A percentile compares a stretch with the other conserved stretches of the same genome.
Evolutionary conservation across 2,329 filamentous ascomycete genomes (phyloP).

Genomic region (Trichoderma guizhouense): DNA sequence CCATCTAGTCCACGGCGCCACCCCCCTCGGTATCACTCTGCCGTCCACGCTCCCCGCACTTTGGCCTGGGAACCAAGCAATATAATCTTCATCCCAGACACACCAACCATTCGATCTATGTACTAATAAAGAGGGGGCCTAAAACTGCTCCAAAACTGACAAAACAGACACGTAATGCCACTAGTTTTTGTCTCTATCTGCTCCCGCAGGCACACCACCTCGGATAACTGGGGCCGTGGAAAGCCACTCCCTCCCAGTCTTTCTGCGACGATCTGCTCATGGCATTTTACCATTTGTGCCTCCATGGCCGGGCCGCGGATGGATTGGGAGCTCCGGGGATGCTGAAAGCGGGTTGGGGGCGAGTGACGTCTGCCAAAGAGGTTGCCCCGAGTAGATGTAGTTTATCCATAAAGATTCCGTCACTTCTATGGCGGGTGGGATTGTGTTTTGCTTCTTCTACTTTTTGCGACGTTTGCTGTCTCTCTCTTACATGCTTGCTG

Average conservation of each 20-base stretch:
- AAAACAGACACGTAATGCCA: neutral
- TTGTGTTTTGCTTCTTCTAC: neutral
- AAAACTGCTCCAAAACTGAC: neutral
- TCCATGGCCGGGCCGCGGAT: neutral
- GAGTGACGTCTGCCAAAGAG: neutral
- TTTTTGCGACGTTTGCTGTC: neutral
- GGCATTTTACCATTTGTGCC: neutral
- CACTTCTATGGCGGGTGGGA: neutral
- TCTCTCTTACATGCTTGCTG: neutral
- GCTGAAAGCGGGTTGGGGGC: neutral
- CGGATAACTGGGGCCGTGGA: neutral
- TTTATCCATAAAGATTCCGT: neutral
- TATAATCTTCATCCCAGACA: neutral
- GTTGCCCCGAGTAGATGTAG: neutral
- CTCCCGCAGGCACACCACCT: neutral
- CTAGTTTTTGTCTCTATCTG: neutral
- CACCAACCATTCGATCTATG: neutral
- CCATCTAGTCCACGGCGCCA: neutral
- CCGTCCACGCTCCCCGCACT: slow-evolving; percentile 3
- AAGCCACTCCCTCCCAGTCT: neutral
- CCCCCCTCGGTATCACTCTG: neutral
- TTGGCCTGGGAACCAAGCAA: neutral
- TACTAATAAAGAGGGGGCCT: neutral
- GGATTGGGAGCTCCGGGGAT: neutral
- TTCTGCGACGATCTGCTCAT: neutral